Evolutionary conservation across 2,329 filamentous ascomycete species (phyloP).

Genomic region (Ustilaginoidea virens): DNA sequence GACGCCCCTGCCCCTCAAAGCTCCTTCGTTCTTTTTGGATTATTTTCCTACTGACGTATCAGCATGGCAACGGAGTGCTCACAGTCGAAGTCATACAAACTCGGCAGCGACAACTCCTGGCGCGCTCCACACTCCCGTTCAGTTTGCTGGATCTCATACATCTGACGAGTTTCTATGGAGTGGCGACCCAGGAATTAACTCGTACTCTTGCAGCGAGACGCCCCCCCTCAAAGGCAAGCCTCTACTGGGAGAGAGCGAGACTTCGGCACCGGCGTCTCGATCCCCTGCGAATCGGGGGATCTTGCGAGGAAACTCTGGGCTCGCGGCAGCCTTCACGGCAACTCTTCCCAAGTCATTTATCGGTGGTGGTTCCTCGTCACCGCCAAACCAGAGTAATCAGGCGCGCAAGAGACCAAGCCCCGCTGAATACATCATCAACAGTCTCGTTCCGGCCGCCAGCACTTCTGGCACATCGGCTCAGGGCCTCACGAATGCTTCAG

Average conservation of each 20-base stretch:
- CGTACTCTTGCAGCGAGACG: constrained; percentile 47
- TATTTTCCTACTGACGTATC: constrained; percentile 47
- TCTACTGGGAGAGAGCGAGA: constrained; percentile 27
- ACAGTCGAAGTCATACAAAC: constrained; percentile 34
- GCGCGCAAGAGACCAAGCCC: constrained; percentile 42
- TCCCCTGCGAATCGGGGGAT: constrained; percentile 41
- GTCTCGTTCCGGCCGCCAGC: constrained; percentile 29
- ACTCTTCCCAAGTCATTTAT: constrained; percentile 35
- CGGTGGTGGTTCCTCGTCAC: constrained; percentile 25
- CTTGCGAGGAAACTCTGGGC: constrained; percentile 36
- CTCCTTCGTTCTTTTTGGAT: constrained; percentile 49
- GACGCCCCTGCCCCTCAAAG: constrained; percentile 49
- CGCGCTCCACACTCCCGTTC: constrained; percentile 37
- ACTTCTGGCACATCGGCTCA: constrained; percentile 28
- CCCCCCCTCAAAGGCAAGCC: constrained; percentile 36
- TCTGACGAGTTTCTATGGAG: constrained; percentile 38
- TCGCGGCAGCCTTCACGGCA: constrained; percentile 39
- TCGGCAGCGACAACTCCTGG: constrained; percentile 42
- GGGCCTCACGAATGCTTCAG: constrained; percentile 29
- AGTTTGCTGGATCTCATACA: constrained; percentile 38
- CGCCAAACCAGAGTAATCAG: constrained; percentile 22
- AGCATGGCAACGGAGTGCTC: constrained; percentile 40
- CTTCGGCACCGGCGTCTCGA: constrained; percentile 35
- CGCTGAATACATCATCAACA: constrained; percentile 42
- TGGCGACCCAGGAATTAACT: constrained; percentile 38